phyloP scores from a whole-genome alignment of 805 yeast genomes.

The Starmera quercuum region DNA sequence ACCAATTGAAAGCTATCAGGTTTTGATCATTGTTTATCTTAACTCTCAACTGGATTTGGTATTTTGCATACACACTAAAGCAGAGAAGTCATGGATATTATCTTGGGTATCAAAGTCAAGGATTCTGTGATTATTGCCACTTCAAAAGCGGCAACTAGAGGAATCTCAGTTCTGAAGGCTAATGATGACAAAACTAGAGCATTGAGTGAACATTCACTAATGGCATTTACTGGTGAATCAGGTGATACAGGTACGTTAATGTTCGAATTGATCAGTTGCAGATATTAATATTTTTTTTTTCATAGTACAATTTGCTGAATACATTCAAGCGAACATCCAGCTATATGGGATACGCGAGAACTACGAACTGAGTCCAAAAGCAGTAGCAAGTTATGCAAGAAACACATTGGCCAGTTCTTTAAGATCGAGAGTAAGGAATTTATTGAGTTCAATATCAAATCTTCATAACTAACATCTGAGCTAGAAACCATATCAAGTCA shows the following conservation, averaged over 20 bases:
- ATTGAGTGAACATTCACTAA: slow-evolving; percentile 66
- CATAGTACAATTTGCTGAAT: slow-evolving; percentile 82
- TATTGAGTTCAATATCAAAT: background rate
- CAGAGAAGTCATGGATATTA: slow-evolving; percentile 62
- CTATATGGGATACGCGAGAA: slow-evolving; percentile 81
- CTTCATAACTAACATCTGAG: background rate
- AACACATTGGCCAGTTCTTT: slow-evolving; percentile 80
- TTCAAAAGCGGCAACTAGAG: slow-evolving; percentile 90
- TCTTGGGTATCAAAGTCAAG: slow-evolving; percentile 76
- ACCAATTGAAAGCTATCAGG: too few species aligned
- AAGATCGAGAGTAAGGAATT: slow-evolving; percentile 54
- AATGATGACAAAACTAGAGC: slow-evolving; percentile 74
- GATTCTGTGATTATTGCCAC: slow-evolving; percentile 86
- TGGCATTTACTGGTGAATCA: slow-evolving; percentile 92
- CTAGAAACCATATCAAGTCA: slow-evolving; percentile 86
- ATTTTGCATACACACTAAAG: too few species aligned
- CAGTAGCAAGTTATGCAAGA: slow-evolving; percentile 84
- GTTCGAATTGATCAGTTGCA: background rate
- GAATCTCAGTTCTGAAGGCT: slow-evolving; percentile 72
- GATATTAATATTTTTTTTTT: slow-evolving; percentile 6
- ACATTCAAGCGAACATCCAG: slow-evolving; percentile 86
- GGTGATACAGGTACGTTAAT: slow-evolving; percentile 65
- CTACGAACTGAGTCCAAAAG: slow-evolving; percentile 73
- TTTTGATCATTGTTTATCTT: too few species aligned
- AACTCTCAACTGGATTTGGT: too few species aligned